Base-by-base conservation (phyloP, 495 filamentous ascomycete genomes). In the Paragyromitra xinjiangensis region DNA sequence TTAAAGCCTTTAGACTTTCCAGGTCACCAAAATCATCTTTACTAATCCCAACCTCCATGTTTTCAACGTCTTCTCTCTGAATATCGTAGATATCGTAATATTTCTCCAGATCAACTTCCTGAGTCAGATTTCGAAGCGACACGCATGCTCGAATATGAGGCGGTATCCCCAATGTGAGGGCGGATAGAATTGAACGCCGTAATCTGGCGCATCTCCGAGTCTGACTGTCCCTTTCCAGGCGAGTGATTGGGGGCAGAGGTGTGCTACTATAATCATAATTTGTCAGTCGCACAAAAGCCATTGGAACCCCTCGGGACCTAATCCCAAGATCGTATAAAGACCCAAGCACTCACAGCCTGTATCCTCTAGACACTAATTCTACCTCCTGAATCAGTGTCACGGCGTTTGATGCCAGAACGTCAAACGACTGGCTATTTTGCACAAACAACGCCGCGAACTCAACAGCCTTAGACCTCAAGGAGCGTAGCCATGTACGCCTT, bases 31-130 rank as follows among this genome's bases (percentile, higher is more conserved):
- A 86, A 40, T 91, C 88, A 42, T 85, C 83, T 39, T 91, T 88
- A 19, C 91, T 88, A 56, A 91, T 88, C 2, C 88, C 88, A 26
- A 87, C 83, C 69, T 89, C 86, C 3, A 91, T 89, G 68, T 92
- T 91, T 61, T 87, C 86, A 14, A 94, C 87, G 78, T 98, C 94
- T 42, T 89, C 88, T 59, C 91, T 87, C 67, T 88, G 93, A 72
- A 98, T 91, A 80, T 98, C 94, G 78, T 97, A 97, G 45, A 97
- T 91, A 79, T 97, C 94, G 73, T 92, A 90, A 82, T 94, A 97
- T 84, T 93, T 95, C 62, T 94, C 94, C 14, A 97, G 85, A 79
- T 97, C 92, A 59, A 90, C 85, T 76, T 91, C 88, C 81, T 94
- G 90, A 1, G 93, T 89, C 44, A 97, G 88, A 6, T 88, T 89